phyloP scores from a whole-genome alignment of 176 grass and related monocot genomes.

The Triticum timopheevii region DNA sequence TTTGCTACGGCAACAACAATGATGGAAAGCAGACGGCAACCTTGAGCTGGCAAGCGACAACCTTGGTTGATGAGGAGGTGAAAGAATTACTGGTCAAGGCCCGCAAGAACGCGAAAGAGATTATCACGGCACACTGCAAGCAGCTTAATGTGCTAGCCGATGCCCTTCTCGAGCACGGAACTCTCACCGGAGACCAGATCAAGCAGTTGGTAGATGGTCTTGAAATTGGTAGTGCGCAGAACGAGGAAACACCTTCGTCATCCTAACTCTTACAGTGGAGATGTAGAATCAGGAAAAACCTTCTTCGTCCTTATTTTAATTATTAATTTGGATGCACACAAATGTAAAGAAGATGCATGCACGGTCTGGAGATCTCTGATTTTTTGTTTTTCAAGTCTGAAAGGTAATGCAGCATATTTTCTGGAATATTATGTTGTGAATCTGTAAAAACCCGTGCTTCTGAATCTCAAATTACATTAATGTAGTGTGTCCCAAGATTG shows the following conservation, averaged over 20 bases:
- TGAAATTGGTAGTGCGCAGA: background rate
- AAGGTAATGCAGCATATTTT: no score
- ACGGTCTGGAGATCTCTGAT: background rate
- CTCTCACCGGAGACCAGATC: background rate
- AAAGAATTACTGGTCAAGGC: conserved; percentile 62
- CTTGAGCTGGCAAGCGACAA: conserved; percentile 56
- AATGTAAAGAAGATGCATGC: background rate
- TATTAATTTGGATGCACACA: background rate
- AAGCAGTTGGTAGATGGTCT: background rate
- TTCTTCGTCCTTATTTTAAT: no score
- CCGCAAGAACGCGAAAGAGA: conserved; percentile 67
- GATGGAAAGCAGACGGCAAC: conserved; percentile 31
- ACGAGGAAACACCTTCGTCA: background rate
- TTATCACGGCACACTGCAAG: conserved; percentile 47
- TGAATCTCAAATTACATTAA: no score
- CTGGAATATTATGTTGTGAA: no score
- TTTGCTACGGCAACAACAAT: no score
- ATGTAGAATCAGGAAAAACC: background rate
- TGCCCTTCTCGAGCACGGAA: background rate
- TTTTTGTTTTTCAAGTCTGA: no score
- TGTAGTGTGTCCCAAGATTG: no score
- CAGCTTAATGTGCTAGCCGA: conserved; percentile 68
- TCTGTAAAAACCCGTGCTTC: no score
- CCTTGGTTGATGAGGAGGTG: conserved; percentile 65
- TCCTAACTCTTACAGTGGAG: background rate